These are phyloP conservation scores for Orbilia javanica DNA, from an alignment of 2,329 filamentous ascomycete species.

Conservation along the genomic window DNA sequence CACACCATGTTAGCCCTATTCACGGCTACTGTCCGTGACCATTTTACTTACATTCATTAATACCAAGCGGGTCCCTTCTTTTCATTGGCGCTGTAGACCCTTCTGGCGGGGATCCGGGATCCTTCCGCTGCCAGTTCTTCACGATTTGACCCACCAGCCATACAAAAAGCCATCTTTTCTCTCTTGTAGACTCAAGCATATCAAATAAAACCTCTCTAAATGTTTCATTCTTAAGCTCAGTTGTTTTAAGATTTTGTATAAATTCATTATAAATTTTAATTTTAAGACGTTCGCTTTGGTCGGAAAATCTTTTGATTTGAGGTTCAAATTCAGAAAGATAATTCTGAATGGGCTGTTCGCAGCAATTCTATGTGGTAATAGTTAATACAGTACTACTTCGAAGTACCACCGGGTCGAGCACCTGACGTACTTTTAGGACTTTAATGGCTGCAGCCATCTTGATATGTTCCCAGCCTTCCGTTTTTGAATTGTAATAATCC, in stretches of 20 bases:
- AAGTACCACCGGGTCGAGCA: neutral
- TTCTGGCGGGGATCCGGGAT: neutral
- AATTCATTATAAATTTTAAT: neutral
- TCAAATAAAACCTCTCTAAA: neutral
- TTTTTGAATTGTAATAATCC: neutral
- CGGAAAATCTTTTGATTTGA: neutral
- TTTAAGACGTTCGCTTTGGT: constrained; percentile 5
- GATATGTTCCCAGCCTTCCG: neutral
- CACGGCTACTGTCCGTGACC: no score
- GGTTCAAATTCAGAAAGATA: neutral
- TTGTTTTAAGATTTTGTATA: neutral
- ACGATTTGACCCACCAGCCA: neutral
- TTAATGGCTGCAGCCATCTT: neutral
- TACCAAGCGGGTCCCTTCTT: neutral
- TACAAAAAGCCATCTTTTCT: neutral
- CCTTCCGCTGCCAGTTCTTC: neutral
- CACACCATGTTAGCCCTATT: no score
- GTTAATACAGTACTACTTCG: neutral
- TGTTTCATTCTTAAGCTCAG: neutral
- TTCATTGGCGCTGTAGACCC: no score
- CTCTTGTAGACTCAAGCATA: neutral
- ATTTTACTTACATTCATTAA: neutral
- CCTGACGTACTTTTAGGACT: neutral
- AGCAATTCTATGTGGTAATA: neutral
- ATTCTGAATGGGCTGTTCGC: neutral